Base-by-base conservation (phyloP, 495 filamentous ascomycete genomes). In the Cenococcum geophilum region DNA sequence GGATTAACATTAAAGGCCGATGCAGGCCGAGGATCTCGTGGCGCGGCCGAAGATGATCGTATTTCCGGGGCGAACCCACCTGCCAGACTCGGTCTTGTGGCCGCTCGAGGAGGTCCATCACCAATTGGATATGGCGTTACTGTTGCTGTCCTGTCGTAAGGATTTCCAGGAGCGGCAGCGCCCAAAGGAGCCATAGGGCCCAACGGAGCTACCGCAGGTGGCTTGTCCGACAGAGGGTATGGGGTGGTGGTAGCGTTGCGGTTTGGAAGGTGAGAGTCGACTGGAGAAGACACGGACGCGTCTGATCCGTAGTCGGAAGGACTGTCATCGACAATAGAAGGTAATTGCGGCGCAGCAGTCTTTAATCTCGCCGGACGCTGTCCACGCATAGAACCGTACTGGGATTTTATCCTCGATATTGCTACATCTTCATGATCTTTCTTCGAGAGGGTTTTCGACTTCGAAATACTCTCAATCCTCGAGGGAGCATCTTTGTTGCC, bases 341-440 rank as follows among this genome's bases (percentile, higher is more conserved):
- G 66, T 35, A 71, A 43, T 6, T 63, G 27, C 5, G 68, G 66
- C 37, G 63, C 66, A 71, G 58, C 63, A 64, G 62, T 68, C 74
- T 63, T 69, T 66, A 88, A 82, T 60, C 86, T 78, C 11, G 87
- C 85, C 0, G 86, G 86, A 53, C 85, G 80, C 57, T 82, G 81
- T 12, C 86, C 86, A 59, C 87, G 82, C 66, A 89, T 87, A 34
- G 92, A 95, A 21, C 90, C 93, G 70, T 97, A 88, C 66, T 90
- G 86, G 1, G 92, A 95, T 73, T 92, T 92, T 76, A 98, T 97
- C 32, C 89, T 83, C 18, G 84, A 83, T 61, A 98, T 84, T 0
- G 95, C 92, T 61, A 95, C 83, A 55, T 90, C 87, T 71, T 97
- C 91, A 72, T 97, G 93, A 69, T 98, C 93, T 70, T 86, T 83